phyloP scores from a whole-genome alignment of 2,329 filamentous ascomycete genomes.

The Fusarium subtropicale region DNA sequence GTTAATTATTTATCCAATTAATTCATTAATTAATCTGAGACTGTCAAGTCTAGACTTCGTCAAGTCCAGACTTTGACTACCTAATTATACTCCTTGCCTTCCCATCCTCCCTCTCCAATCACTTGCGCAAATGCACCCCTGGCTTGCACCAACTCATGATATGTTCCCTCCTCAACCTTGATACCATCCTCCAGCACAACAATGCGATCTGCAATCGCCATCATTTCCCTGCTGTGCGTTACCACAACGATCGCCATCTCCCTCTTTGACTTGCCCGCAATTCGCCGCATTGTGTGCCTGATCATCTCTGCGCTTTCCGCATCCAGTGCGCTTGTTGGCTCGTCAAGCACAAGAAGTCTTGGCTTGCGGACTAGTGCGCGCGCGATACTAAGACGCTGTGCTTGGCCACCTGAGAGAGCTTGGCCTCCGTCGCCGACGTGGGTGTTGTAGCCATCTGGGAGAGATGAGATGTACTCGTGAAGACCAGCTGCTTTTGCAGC shows the following conservation, averaged over 20 bases:
- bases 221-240: constrained; percentile 88
- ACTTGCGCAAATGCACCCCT: constrained; percentile 62
- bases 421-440: constrained; percentile 81
- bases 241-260: constrained; percentile 80
- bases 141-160: constrained; percentile 65
- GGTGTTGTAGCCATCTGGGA: constrained; percentile 72
- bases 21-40: neutral
- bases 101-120: constrained; percentile 51
- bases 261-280: constrained; percentile 56
- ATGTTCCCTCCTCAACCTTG: constrained; percentile 76
- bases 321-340: constrained; percentile 87
- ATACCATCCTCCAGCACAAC: constrained; percentile 76
- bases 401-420: constrained; percentile 81
- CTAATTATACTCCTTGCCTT: constrained; percentile 2
- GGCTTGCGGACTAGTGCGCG: constrained; percentile 79
- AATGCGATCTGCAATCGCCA: constrained; percentile 80
- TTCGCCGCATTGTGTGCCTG: constrained; percentile 67
- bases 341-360: constrained; percentile 82
- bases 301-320: constrained; percentile 73
- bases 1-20: neutral
- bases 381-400: constrained; percentile 84
- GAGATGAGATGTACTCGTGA: constrained; percentile 78
- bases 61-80: neutral
- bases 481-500: constrained; percentile 73
- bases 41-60: neutral